These are phyloP conservation scores for Eimeria tenella DNA, from an alignment of 169 alveolate species.

Conservation along the genomic window DNA sequence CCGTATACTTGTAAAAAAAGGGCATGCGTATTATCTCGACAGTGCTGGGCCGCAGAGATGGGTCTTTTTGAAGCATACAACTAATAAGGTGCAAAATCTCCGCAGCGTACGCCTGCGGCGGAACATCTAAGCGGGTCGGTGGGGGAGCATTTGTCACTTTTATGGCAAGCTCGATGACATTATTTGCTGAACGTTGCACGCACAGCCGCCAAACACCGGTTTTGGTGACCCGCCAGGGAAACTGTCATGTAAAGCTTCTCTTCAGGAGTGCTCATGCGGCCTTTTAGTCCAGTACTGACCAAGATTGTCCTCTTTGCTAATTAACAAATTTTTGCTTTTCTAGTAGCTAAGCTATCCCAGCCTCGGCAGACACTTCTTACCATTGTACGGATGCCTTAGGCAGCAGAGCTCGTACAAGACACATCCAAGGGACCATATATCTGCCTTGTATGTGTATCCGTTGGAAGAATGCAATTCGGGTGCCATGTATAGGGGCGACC, in stretches of 20 bases:
- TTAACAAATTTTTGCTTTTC: too few species aligned
- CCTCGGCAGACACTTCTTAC: background rate
- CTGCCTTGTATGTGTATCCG: slow-evolving; percentile 94
- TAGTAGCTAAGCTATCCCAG: too few species aligned
- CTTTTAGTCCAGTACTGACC: too few species aligned
- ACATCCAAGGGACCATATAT: slow-evolving; percentile 96
- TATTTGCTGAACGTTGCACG: slow-evolving; percentile 22
- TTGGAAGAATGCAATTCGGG: slow-evolving; percentile 60
- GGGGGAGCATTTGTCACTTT: slow-evolving; percentile 54
- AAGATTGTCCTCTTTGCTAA: too few species aligned
- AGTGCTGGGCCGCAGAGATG: slow-evolving; percentile 47
- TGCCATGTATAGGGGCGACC: slow-evolving; percentile 74
- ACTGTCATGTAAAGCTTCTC: background rate
- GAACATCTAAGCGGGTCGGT: slow-evolving; percentile 50
- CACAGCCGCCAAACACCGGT: background rate
- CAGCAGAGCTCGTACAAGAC: slow-evolving; percentile 93
- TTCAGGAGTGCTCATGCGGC: too few species aligned
- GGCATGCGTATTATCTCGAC: slow-evolving; percentile 64
- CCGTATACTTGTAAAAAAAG: slow-evolving; percentile 33
- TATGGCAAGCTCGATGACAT: slow-evolving; percentile 62
- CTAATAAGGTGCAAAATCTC: slow-evolving; percentile 48
- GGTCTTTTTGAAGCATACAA: slow-evolving; percentile 70
- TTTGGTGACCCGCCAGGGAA: too few species aligned
- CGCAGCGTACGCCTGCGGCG: slow-evolving; percentile 42
- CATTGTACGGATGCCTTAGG: slow-evolving; percentile 58